Conservation (phyloP, 441 rosid species). For the Lepidium campestre region DNA sequence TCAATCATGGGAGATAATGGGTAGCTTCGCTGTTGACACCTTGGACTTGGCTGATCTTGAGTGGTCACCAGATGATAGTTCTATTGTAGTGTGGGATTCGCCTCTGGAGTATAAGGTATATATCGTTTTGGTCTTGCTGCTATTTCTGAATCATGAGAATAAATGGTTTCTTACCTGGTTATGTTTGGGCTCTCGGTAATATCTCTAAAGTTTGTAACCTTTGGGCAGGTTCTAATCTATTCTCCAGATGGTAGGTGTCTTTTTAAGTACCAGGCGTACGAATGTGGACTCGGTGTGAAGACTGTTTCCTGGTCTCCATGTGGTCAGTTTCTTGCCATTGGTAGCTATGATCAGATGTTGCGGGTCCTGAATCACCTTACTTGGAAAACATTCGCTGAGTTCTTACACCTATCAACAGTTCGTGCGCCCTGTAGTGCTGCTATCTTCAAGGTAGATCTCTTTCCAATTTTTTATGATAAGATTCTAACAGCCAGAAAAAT, state of each 20-base stretch:
- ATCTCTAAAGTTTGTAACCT: conserved; percentile 14
- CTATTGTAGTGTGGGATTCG: conserved; percentile 87
- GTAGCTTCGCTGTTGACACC: conserved; percentile 78
- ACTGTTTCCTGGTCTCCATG: conserved; percentile 94
- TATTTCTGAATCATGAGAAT: background rate
- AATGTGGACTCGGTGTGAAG: conserved; percentile 94
- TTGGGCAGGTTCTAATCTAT: conserved; percentile 78
- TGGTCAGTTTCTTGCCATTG: conserved; percentile 91
- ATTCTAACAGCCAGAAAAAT: background rate
- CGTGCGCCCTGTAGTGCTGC: conserved; percentile 88
- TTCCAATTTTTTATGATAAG: background rate
- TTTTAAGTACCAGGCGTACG: conserved; percentile 92
- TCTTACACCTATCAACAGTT: conserved; percentile 75
- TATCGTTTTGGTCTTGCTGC: background rate
- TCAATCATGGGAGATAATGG: conserved; percentile 95
- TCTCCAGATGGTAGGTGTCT: conserved; percentile 98
- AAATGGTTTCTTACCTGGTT: background rate
- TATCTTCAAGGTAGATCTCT: conserved; percentile 61
- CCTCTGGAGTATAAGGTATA: conserved; percentile 82
- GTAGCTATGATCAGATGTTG: conserved; percentile 95
- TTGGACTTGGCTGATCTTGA: conserved; percentile 90
- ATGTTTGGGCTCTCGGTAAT: background rate
- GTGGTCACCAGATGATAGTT: conserved; percentile 96
- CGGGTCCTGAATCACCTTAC: conserved; percentile 85
- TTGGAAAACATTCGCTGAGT: conserved; percentile 98